These are phyloP conservation scores for Daldinia childiae DNA, from an alignment of 495 filamentous ascomycete species.

Conservation along the genomic window DNA sequence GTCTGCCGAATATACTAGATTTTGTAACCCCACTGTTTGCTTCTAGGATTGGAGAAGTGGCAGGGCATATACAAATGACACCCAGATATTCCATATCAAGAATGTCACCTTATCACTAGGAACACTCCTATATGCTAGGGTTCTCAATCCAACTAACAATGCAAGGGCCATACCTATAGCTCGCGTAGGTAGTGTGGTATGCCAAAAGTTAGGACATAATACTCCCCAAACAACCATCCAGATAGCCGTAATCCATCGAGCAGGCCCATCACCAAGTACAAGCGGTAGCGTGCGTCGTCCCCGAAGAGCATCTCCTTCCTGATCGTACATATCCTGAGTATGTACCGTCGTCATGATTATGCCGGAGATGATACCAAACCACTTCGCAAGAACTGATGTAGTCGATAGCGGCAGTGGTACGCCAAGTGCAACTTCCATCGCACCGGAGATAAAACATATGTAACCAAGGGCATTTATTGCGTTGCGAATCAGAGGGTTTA, in stretches of 20 bases:
- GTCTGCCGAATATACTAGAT: too few relatives aligned
- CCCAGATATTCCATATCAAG: conserved; percentile 17
- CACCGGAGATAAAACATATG: conserved; percentile 43
- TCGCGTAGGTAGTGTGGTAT: not conserved
- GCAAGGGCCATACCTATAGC: conserved; percentile 46
- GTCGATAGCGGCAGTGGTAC: not conserved
- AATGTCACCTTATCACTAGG: conserved; percentile 12
- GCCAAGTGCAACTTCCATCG: conserved; percentile 18
- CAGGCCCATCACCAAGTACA: not conserved
- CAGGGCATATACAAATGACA: not conserved
- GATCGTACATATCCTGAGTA: conserved; percentile 60
- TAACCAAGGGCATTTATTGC: conserved; percentile 49
- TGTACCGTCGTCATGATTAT: conserved; percentile 60
- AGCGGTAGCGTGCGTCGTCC: conserved; percentile 48
- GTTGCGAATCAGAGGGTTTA: conserved; percentile 44
- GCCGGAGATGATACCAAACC: conserved; percentile 22
- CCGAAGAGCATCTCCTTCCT: conserved; percentile 54
- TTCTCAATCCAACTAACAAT: conserved; percentile 26
- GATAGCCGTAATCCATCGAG: not conserved
- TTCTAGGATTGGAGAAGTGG: not conserved
- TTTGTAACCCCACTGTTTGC: too few relatives aligned
- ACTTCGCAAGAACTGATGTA: not conserved
- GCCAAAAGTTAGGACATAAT: not conserved
- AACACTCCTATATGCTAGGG: not conserved
- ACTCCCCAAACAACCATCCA: not conserved